A percentile compares a stretch with the other conserved stretches of the same genome.
These are phyloP conservation scores for Annulohypoxylon truncatum DNA, from an alignment of 2,329 filamentous ascomycete species.

Conservation along the genomic window DNA sequence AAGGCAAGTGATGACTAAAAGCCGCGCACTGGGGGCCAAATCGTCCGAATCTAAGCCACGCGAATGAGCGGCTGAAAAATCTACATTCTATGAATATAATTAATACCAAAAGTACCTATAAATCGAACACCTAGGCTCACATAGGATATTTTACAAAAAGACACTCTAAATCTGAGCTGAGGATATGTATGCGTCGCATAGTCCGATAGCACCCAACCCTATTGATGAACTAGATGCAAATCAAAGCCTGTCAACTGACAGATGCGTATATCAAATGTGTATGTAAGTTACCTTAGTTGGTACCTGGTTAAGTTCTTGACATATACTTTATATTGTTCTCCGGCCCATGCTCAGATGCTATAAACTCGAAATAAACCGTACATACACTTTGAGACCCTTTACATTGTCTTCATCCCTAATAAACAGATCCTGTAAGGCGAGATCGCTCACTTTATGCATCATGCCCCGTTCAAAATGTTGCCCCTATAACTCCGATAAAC, in stretches of 20 bases:
- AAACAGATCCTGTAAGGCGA: slow-evolving; percentile 12
- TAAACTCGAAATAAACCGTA: slow-evolving; percentile 1
- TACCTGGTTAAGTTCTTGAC: too few species aligned
- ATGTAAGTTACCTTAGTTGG: too few species aligned
- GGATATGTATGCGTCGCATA: not conserved
- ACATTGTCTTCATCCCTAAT: slow-evolving; percentile 12
- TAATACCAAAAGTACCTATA: not conserved
- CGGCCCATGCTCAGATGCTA: not conserved
- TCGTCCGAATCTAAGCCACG: not conserved
- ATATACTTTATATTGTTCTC: not conserved
- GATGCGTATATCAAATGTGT: too few species aligned
- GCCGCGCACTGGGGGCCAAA: not conserved
- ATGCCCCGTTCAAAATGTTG: slow-evolving; percentile 15
- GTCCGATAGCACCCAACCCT: not conserved
- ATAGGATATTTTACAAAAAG: too few species aligned
- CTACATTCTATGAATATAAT: not conserved
- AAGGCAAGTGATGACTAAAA: not conserved
- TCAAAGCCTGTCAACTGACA: too few species aligned
- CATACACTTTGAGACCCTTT: slow-evolving; percentile 8
- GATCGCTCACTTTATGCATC: slow-evolving; percentile 29
- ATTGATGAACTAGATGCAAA: not conserved
- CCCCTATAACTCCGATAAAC: slow-evolving; percentile 28
- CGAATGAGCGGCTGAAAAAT: not conserved
- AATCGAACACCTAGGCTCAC: too few species aligned
- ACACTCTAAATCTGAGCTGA: not conserved